phyloP scores from a whole-genome alignment of 768 basidiomycete species.

The Exidia glandulosa region DNA sequence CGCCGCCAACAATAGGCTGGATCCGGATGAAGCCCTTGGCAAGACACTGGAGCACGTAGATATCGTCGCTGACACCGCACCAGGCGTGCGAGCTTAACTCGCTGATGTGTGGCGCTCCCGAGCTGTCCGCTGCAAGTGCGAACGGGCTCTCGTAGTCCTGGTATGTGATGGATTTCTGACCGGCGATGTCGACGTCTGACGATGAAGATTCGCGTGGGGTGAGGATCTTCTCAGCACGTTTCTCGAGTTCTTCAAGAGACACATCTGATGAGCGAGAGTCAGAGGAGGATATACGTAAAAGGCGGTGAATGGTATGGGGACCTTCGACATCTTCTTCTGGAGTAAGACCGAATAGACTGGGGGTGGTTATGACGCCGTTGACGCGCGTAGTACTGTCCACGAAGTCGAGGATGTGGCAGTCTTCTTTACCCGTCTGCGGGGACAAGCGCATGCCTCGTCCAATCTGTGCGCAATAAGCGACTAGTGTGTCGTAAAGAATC shows the following conservation, averaged over 20 bases:
- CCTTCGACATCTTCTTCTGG: constrained; percentile 60
- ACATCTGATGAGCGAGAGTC: constrained; percentile 30
- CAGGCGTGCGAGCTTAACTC: constrained; percentile 53
- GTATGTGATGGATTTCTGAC: constrained; percentile 57
- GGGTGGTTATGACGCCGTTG: constrained; percentile 61
- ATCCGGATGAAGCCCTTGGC: constrained; percentile 59
- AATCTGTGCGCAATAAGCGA: constrained; percentile 38
- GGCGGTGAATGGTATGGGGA: constrained; percentile 16
- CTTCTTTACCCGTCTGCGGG: constrained; percentile 62
- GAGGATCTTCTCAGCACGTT: constrained; percentile 18
- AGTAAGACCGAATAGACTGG: constrained; percentile 78
- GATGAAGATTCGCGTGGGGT: too few species aligned
- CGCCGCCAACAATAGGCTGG: constrained; percentile 30
- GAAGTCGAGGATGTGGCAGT: constrained; percentile 87
- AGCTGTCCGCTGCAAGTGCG: constrained; percentile 29
- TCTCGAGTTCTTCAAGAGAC: constrained; percentile 36
- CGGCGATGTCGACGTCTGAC: constrained; percentile 27
- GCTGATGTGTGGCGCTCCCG: constrained; percentile 38
- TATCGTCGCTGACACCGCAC: constrained; percentile 65
- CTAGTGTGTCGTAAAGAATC: not conserved
- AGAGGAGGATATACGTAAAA: not conserved
- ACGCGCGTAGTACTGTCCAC: constrained; percentile 66
- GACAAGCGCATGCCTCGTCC: constrained; percentile 87
- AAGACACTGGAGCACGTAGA: constrained; percentile 68
- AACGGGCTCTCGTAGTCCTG: constrained; percentile 71